Evolutionary conservation across 2,329 filamentous ascomycete genomes (phyloP).

Genomic region (Onygena corvina): DNA sequence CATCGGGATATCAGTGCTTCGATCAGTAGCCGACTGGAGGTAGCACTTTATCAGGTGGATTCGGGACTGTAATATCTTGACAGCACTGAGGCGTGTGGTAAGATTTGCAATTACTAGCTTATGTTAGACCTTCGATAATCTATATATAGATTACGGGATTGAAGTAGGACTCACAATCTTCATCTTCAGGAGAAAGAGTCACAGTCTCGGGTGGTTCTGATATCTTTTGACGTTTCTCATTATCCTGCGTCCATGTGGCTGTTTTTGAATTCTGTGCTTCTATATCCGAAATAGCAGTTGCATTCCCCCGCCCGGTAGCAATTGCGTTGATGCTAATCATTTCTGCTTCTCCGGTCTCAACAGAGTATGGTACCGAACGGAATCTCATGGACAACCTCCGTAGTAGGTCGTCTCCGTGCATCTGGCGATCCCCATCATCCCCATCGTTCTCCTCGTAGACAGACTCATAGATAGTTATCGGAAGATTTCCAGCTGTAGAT

Average conservation of each 20-base stretch:
- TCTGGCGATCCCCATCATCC: slow-evolving; percentile 48
- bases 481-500: slow-evolving; percentile 64
- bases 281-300: slow-evolving; percentile 45
- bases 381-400: slow-evolving; percentile 56
- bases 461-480: slow-evolving; percentile 82
- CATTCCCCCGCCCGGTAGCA: slow-evolving; percentile 70
- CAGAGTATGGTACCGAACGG: slow-evolving; percentile 68
- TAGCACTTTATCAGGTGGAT: slow-evolving; percentile 65
- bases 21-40: slow-evolving; percentile 52
- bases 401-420: slow-evolving; percentile 58
- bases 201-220: slow-evolving; percentile 19
- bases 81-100: slow-evolving; percentile 79
- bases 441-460: slow-evolving; percentile 59
- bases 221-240: slow-evolving; percentile 20
- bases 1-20: slow-evolving; percentile 38
- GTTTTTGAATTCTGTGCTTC: slow-evolving; percentile 11
- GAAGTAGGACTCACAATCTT: slow-evolving; percentile 42
- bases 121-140: slow-evolving; percentile 8
- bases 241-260: slow-evolving; percentile 17
- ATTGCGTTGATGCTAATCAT: slow-evolving; percentile 97
- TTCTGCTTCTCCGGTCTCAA: slow-evolving; percentile 90
- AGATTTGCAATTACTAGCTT: slow-evolving; percentile 50
- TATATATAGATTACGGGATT: not conserved
- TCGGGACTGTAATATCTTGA: slow-evolving; percentile 79
- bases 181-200: slow-evolving; percentile 47